Evolutionary conservation across 2,329 filamentous ascomycete species (phyloP), one percentile per base, ranked within the genome.

Genomic region (Colletotrichum theobromicola): DNA sequence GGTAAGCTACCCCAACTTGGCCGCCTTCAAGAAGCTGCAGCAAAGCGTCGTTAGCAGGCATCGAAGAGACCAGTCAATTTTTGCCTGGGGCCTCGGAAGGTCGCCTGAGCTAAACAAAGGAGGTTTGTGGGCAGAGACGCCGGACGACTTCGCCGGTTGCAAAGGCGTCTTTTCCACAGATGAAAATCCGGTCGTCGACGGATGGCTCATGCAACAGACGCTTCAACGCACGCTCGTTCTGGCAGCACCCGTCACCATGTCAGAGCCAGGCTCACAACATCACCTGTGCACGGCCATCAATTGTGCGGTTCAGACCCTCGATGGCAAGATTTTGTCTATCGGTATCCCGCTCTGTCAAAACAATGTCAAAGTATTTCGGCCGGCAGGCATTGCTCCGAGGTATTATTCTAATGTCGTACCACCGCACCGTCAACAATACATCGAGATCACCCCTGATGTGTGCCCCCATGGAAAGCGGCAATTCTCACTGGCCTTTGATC

Each of bases 1-100:
- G 42, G 6, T 50, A 7, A 2, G 1, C 21, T 50, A 50, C 42
- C 42, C 42, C 0, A 0, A 50, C 0, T 4, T 4, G 6, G 7
- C 21, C 42, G 42, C 42, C 42, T 50, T 50, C 1, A 21, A 6
- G 0, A 0, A 1, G 42, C 6, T 50, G 0, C 42, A 50, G 42
- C n/a, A 50, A n/a, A 21, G 0, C n/a, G 6, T 50, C 42, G n/a
- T 50, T n/a, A 7, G 2, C 42, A 50, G 42, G n/a, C 6, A 50
- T 21, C 42, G 2, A 7, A 21, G 24, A 7, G 42, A 50, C 42
- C 42, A 50, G n/a, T 50, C 42, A 21, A 21, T 50, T 10, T 50
- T 50, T 50, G 42, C n/a, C 42, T 50, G 42, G 42, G 42, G 1
- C 1, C 42, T 46, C 16, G 35, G 35, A 16, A 42, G 35, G 35